These are phyloP conservation scores for Penicillium subrubescens DNA, from an alignment of 495 filamentous ascomycete genomes.

Conservation along the genomic window DNA sequence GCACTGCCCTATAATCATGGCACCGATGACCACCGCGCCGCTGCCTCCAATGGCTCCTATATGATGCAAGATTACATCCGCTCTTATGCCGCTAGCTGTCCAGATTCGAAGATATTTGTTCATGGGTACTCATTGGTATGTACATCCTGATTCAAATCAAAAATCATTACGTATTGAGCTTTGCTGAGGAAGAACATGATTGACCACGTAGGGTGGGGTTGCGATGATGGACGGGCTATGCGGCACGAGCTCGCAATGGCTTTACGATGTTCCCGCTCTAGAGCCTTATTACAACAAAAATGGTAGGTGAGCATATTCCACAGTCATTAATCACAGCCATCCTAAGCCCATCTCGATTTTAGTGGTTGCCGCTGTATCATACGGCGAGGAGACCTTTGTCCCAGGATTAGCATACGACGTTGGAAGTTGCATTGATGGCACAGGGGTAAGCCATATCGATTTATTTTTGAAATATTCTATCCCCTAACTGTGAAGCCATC, in stretches of 20 bases:
- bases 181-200: neutral
- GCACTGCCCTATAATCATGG: slow-evolving; percentile 30
- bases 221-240: slow-evolving; percentile 34
- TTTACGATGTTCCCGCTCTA: slow-evolving; percentile 19
- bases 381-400: slow-evolving; percentile 32
- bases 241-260: slow-evolving; percentile 29
- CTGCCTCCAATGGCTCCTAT: slow-evolving; percentile 21
- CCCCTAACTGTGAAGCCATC: neutral
- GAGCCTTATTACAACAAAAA: slow-evolving; percentile 21
- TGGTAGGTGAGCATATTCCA: slow-evolving; percentile 22
- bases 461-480: neutral
- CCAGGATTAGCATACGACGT: slow-evolving; percentile 26
- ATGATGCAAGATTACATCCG: slow-evolving; percentile 31
- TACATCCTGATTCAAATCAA: neutral
- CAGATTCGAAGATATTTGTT: slow-evolving; percentile 26
- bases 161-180: neutral
- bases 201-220: slow-evolving; percentile 23
- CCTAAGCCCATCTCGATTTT: neutral
- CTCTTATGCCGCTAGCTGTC: slow-evolving; percentile 26
- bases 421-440: slow-evolving; percentile 29
- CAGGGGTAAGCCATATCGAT: slow-evolving; percentile 22
- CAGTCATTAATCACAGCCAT: neutral
- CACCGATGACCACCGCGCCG: slow-evolving; percentile 14
- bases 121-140: slow-evolving; percentile 31
- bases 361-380: slow-evolving; percentile 29